Base-by-base conservation (phyloP, 169 alveolate genomes). In the Theileria equi region DNA sequence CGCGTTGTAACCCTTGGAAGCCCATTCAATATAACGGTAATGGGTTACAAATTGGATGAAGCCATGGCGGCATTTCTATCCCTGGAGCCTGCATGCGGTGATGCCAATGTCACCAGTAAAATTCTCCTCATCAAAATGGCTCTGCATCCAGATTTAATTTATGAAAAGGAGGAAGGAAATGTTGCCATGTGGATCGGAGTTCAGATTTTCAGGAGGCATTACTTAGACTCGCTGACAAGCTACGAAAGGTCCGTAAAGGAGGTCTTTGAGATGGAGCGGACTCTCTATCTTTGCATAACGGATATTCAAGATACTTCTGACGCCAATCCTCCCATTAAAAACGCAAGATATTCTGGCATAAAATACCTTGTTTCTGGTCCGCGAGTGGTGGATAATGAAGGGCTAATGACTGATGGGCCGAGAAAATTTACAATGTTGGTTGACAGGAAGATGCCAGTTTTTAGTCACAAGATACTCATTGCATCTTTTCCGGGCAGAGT, bases 311-410 rank as follows among this genome's bases (percentile, higher is more conserved):
- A n/a, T n/a, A n/a, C n/a, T n/a, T n/a, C n/a, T n/a, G n/a, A n/a
- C n/a, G n/a, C n/a, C n/a, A n/a, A n/a, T n/a, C n/a, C n/a, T n/a
- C n/a, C n/a, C n/a, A n/a, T n/a, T n/a, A n/a, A n/a, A n/a, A n/a
- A n/a, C n/a, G n/a, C n/a, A n/a, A n/a, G n/a, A n/a, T 60, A 60
- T 48, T 19, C 45, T 21, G 53, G 53, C 40, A 44, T 16, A 5
- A 57, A 60, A 5, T 60, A 60, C 21, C 34, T 60, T n/a, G 21
- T 60, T 1, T 38, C 70, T 4, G 70, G 59, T 21, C 70, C 70
- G 10, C 40, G 34, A 17, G 53, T 19, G 11, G 38, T 60, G 17
- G 53, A n/a, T 11, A 60, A 47, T 10, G 13, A 2, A 19, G 44
- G 44, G 11, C 17, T 60, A 21, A 60, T 34, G 19, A 19, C 16